These are phyloP conservation scores for Venturia nashicola DNA, from an alignment of 2,329 filamentous ascomycete species.

Conservation along the genomic window DNA sequence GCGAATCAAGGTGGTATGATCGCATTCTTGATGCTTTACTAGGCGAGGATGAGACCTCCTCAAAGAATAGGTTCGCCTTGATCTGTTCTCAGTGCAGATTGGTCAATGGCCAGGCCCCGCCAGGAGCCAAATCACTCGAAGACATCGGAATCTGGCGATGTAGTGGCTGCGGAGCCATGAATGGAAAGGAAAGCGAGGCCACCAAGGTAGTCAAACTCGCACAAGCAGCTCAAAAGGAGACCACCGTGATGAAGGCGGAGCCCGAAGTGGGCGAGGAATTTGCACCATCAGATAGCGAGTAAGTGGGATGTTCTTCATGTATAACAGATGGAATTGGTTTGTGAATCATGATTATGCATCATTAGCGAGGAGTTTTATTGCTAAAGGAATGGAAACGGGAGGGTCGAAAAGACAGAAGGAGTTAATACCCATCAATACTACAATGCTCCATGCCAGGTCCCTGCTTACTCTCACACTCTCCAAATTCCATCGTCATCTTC, in stretches of 20 bases:
- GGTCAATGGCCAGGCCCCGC: conserved; percentile 92
- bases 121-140: conserved; percentile 62
- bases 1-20: conserved; percentile 77
- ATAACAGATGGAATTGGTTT: background rate
- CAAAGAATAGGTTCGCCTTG: conserved; percentile 80
- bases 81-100: conserved; percentile 74
- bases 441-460: no score
- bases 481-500: no score
- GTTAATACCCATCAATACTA: background rate
- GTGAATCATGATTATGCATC: background rate
- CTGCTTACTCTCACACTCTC: no score
- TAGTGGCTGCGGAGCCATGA: conserved; percentile 67
- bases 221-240: background rate
- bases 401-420: background rate
- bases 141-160: conserved; percentile 85
- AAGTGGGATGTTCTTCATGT: background rate
- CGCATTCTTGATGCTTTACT: conserved; percentile 82
- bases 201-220: conserved; percentile 2
- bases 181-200: conserved; percentile 65
- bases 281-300: background rate
- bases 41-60: conserved; percentile 85
- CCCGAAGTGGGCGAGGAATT: conserved; percentile 1
- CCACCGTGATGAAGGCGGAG: background rate
- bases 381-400: background rate
- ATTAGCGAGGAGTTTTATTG: background rate